Evolutionary conservation across 768 basidiomycete species (phyloP).

Genomic region (Hericium rajendrae): DNA sequence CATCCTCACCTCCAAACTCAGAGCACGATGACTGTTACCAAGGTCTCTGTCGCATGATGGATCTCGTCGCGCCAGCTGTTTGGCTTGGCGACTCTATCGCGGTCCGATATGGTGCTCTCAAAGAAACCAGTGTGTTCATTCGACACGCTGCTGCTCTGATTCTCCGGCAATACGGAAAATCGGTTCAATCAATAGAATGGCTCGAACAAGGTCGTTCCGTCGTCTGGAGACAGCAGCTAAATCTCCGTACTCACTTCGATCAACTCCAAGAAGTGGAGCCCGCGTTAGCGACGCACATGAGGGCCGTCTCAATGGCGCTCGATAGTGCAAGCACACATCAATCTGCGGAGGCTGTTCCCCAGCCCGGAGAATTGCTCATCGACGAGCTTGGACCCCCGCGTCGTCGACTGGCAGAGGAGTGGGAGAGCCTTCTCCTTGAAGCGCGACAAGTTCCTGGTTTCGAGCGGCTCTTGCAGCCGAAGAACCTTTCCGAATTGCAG

Average conservation of each 20-base stretch:
- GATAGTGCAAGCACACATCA: background rate
- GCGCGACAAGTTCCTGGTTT: background rate
- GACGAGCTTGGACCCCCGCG: background rate
- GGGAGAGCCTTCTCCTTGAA: background rate
- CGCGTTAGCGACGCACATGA: background rate
- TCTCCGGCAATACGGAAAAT: background rate
- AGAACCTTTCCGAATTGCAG: background rate
- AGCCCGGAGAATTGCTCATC: background rate
- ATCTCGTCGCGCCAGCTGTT: background rate
- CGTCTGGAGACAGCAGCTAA: slow-evolving; percentile 2
- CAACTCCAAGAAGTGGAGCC: background rate
- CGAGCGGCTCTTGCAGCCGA: background rate
- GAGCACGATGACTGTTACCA: no score
- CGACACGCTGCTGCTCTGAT: background rate
- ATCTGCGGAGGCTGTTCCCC: background rate
- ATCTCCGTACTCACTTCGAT: slow-evolving; percentile 1
- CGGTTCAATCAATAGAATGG: slow-evolving; percentile 1
- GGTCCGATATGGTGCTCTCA: background rate
- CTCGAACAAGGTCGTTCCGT: slow-evolving; percentile 3
- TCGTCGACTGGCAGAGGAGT: background rate
- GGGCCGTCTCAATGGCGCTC: background rate
- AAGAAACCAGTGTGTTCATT: background rate
- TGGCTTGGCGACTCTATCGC: background rate
- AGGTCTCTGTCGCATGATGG: background rate
- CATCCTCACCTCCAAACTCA: no score